These are phyloP conservation scores for Acacia acuminata DNA, from an alignment of 306 rosid species.

Conservation along the genomic window DNA sequence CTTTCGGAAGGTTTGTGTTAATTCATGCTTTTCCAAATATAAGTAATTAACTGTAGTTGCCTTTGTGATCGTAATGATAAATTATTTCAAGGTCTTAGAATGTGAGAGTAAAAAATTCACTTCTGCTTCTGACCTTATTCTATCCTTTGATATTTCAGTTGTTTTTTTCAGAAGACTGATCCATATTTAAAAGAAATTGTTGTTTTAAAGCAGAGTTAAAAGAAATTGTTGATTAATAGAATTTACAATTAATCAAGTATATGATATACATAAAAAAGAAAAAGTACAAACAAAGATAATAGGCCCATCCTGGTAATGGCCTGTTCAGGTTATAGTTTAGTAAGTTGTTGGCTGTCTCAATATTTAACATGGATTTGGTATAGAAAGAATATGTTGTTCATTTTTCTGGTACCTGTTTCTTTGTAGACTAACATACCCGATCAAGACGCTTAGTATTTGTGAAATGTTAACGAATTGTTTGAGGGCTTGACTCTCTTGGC, in stretches of 20 bases:
- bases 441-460: no score
- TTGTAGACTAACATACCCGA: not conserved
- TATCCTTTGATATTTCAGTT: not conserved
- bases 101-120: not conserved
- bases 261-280: not conserved
- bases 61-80: not conserved
- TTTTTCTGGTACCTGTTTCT: not conserved
- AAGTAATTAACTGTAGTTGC: not conserved
- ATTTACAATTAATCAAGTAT: no score
- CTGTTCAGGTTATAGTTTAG: not conserved
- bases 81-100: not conserved
- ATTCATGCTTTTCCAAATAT: not conserved
- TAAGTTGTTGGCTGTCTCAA: not conserved
- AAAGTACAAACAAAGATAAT: not conserved
- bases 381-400: not conserved
- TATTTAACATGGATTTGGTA: not conserved
- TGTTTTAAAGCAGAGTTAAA: not conserved
- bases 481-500: no score
- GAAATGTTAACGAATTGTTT: no score
- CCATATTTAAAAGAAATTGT: not conserved
- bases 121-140: not conserved
- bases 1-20: slow-evolving; percentile 48
- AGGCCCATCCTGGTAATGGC: not conserved
- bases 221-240: not conserved
- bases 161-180: not conserved